Base-by-base conservation (phyloP, 345 rosid species). In the Passiflora organensis region DNA sequence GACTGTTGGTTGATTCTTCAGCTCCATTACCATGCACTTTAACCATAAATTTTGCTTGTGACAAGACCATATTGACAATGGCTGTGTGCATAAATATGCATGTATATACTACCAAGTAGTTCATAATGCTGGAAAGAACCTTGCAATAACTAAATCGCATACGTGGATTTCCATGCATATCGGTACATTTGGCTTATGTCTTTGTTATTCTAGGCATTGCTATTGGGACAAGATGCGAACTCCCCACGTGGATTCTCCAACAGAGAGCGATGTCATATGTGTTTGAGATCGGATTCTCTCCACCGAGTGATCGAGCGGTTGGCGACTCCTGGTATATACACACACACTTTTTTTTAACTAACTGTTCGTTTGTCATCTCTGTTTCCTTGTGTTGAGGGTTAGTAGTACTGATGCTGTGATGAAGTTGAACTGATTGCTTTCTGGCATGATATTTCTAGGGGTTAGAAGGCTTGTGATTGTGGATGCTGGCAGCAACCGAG, bases 401-500 rank as follows among this genome's bases (percentile, higher is more conserved):
- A n/a, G 32, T 1, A 60, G 24, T 17, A 17, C 14, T 10, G 20
- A n/a, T 17, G 22, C 9, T 20, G n/a, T 19, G n/a, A 6, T 17
- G 12, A 0, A 10, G 10, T 23, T 14, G 13, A 25, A 46, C 28
- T 54, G 19, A 23, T 43, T 56, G 48, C 55, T 16, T 56, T 38
- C 4, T 10, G 47, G 34, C 41, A 24, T 65, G 58, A 53, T 57
- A 13, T 24, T 44, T 45, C 23, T 73, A 86, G 91, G 88, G 60
- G 82, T 80, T 36, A 73, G 95, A 72, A 75, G 95, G 63, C 69
- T 86, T 38, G 73, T 86, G 57, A 75, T 84, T 39, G 95, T 86
- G 70, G 95, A 86, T 67, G 84, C 86, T 25, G 95, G 95, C 44
- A 86, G 86, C 83, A 86, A 78, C 71, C 95, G 95, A 13, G 95